Conservation (phyloP, 2,329 filamentous ascomycete genomes). For the Fusarium luffae region DNA sequence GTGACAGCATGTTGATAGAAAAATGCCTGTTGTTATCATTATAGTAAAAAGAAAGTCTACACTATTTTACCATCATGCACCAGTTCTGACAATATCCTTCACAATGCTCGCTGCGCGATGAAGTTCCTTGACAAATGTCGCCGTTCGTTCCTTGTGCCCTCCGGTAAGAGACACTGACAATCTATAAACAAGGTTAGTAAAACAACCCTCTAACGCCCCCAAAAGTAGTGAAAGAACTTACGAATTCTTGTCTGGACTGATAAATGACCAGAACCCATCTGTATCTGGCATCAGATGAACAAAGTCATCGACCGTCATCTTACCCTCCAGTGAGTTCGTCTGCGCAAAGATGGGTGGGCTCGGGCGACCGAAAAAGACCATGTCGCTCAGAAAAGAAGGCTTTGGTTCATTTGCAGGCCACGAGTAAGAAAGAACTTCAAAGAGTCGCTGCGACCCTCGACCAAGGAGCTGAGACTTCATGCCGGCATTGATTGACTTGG, state of each 20-base stretch:
- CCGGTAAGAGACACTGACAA: neutral
- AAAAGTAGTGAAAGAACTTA: neutral
- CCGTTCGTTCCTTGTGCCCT: neutral
- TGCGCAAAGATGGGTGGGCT: slow-evolving; percentile 3
- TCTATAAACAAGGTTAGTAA: neutral
- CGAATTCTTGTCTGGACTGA: neutral
- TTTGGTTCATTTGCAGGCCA: neutral
- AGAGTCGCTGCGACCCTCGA: neutral
- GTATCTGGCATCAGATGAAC: slow-evolving; percentile 2
- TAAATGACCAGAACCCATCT: neutral
- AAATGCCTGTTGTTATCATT: neutral
- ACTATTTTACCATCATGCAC: neutral
- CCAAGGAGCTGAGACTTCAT: neutral
- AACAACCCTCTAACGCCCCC: accelerated
- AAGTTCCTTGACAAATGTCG: neutral
- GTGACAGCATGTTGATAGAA: neutral
- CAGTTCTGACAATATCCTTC: neutral
- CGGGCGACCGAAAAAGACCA: neutral
- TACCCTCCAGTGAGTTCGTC: neutral
- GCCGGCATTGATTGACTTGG: neutral
- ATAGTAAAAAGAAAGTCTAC: too few species aligned
- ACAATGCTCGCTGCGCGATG: neutral
- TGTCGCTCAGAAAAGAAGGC: neutral
- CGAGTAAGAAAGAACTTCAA: neutral
- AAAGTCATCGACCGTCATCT: neutral